Conservation (phyloP, 2,329 filamentous ascomycete genomes). For the Penicillium verrucosum region DNA sequence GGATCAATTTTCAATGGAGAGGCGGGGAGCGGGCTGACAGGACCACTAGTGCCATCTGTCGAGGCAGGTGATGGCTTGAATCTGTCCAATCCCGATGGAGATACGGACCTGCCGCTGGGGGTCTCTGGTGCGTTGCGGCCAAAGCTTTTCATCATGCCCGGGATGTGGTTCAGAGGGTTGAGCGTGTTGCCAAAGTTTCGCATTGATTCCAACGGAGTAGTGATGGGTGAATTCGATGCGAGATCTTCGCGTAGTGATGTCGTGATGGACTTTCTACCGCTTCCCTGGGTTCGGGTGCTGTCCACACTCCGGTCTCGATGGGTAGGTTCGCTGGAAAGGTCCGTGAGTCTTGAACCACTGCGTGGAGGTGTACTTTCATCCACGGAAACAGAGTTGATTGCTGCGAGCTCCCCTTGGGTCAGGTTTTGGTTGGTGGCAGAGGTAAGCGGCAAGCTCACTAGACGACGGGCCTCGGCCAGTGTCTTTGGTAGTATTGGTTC, state of each 20-base stretch:
- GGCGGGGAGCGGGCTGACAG: constrained; percentile 8
- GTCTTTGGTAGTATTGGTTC: constrained; percentile 71
- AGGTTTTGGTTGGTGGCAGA: constrained; percentile 50
- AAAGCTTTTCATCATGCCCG: constrained; percentile 74
- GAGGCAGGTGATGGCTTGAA: constrained; percentile 29
- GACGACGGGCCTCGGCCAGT: constrained; percentile 83
- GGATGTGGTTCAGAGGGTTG: constrained; percentile 77
- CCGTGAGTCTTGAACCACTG: constrained; percentile 49
- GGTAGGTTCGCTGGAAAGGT: constrained; percentile 63
- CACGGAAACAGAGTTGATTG: constrained; percentile 41
- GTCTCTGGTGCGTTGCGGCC: constrained; percentile 50
- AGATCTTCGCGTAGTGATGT: constrained; percentile 24
- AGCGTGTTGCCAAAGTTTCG: constrained; percentile 74
- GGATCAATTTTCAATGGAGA: constrained; percentile 44
- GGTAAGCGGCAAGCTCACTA: constrained; percentile 61
- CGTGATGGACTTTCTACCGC: constrained; percentile 38
- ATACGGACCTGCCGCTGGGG: constrained; percentile 42
- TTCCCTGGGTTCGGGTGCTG: constrained; percentile 50
- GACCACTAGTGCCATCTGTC: constrained; percentile 13
- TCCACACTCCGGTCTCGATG: constrained; percentile 73
- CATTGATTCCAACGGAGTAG: constrained; percentile 73
- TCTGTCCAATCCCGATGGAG: constrained; percentile 42
- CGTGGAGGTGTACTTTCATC: constrained; percentile 35
- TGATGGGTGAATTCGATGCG: constrained; percentile 23
- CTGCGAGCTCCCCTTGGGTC: constrained; percentile 52